These are phyloP conservation scores for Chaetothyriales sp. DNA, from an alignment of 2,329 filamentous ascomycete species.

Conservation along the genomic window DNA sequence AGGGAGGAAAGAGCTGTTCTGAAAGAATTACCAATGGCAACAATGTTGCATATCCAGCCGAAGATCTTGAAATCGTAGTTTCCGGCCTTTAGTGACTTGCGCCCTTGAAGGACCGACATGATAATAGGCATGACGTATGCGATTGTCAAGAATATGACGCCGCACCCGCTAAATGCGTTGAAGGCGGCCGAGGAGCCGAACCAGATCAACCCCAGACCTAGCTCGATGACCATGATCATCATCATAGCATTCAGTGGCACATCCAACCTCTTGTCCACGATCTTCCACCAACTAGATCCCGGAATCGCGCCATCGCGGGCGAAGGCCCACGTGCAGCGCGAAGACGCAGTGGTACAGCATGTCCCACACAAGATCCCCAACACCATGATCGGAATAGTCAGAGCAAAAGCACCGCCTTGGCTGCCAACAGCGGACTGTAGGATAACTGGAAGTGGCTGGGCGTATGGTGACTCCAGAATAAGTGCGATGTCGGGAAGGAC, in stretches of 20 bases:
- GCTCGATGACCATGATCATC: conserved; percentile 33
- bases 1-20: conserved; percentile 55
- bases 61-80: conserved; percentile 47
- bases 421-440: conserved; percentile 42
- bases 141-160: conserved; percentile 43
- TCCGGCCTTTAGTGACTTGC: conserved; percentile 30
- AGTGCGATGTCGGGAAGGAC: conserved; percentile 50
- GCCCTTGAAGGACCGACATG: conserved; percentile 34
- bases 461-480: conserved; percentile 49
- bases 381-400: conserved; percentile 62
- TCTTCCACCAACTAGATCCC: conserved; percentile 51
- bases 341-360: conserved; percentile 60
- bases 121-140: conserved; percentile 44
- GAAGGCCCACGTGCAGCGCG: conserved; percentile 63
- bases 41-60: conserved; percentile 48
- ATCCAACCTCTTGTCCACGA: conserved; percentile 51
- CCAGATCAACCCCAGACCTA: conserved; percentile 38
- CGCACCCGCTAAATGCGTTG: conserved; percentile 39
- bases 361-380: conserved; percentile 66
- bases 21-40: conserved; percentile 51
- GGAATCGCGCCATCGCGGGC: conserved; percentile 63
- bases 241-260: conserved; percentile 44
- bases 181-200: conserved; percentile 36
- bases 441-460: conserved; percentile 60
- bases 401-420: conserved; percentile 57